Percentiles rank a stretch among this genome's conserved stretches.
These are phyloP conservation scores for Phytopythium litorale DNA, from an alignment of 352 stramenopile species.

Conservation along the genomic window DNA sequence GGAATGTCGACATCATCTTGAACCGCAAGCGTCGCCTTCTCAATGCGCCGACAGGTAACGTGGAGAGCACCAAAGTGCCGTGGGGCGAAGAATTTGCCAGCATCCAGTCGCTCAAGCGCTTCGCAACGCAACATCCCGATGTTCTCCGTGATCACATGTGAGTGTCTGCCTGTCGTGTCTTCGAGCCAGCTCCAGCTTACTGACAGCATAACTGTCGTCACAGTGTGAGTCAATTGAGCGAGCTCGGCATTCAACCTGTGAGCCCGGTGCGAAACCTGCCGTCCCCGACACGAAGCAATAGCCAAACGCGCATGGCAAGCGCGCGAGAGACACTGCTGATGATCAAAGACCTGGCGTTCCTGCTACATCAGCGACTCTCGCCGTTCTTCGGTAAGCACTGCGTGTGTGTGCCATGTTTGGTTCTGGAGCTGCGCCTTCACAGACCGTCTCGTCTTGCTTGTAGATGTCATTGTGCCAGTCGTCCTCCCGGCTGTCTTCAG, in stretches of 20 bases:
- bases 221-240: constrained; percentile 23
- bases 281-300: constrained; percentile 3
- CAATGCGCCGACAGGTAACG: constrained; percentile 25
- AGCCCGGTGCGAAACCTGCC: constrained; percentile 9
- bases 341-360: constrained; percentile 57
- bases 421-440: not conserved
- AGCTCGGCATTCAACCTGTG: constrained; percentile 15
- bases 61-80: constrained; percentile 41
- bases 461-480: constrained; percentile 43
- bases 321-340: constrained; percentile 37
- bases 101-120: constrained; percentile 65
- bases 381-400: constrained; percentile 39
- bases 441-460: not conserved
- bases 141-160: constrained; percentile 57
- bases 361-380: constrained; percentile 39
- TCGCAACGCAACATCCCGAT: constrained; percentile 42
- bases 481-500: constrained; percentile 43
- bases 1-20: constrained; percentile 52
- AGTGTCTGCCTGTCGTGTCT: constrained; percentile 2
- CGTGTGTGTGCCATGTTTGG: not conserved
- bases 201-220: not conserved
- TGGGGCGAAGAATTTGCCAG: constrained; percentile 60
- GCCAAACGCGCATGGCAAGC: constrained; percentile 8
- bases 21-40: constrained; percentile 48
- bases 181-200: not conserved